Percentiles rank a stretch among this genome's conserved stretches.
Evolutionary conservation across 805 yeast genomes (phyloP).

Genomic region (Cyberlindnera petersonii): DNA sequence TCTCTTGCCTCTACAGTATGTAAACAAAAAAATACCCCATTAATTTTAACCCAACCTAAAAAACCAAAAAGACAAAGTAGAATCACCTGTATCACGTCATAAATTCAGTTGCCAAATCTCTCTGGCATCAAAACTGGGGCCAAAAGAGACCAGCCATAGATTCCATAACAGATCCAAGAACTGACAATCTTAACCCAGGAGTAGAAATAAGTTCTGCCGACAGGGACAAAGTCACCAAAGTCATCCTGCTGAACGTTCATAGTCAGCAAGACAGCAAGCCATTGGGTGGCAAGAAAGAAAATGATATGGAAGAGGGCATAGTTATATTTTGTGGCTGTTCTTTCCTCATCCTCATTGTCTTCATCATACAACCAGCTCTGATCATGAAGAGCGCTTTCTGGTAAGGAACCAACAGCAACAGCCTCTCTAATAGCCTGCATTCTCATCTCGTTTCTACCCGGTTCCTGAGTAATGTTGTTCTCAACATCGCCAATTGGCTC

Average conservation of each 20-base stretch:
- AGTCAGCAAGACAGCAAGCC: conserved; percentile 90
- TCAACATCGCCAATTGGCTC: conserved; percentile 23
- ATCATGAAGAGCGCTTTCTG: conserved; percentile 85
- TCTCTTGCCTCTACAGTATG: neutral
- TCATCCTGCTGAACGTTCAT: conserved; percentile 84
- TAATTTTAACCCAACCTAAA: neutral
- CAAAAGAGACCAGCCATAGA: conserved; percentile 85
- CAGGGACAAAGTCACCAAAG: conserved; percentile 89
- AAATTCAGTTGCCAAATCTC: conserved; percentile 46
- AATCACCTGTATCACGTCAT: no score
- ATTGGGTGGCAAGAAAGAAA: conserved; percentile 93
- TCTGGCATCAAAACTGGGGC: conserved; percentile 94
- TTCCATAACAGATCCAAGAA: conserved; percentile 84
- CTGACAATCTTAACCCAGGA: conserved; percentile 91
- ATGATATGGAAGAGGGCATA: conserved; percentile 86
- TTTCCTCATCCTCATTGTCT: conserved; percentile 53
- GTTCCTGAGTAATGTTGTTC: conserved; percentile 41
- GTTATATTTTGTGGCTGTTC: conserved; percentile 67
- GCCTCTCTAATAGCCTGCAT: conserved; percentile 88
- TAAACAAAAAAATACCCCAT: neutral
- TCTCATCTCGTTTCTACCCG: conserved; percentile 70
- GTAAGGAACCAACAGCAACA: conserved; percentile 92
- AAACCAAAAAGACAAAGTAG: no score
- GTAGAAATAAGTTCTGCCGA: conserved; percentile 93
- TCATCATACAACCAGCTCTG: conserved; percentile 52